These are phyloP conservation scores for Chlorella sp. DNA, from an alignment of 139 green algal species.

Conservation along the genomic window DNA sequence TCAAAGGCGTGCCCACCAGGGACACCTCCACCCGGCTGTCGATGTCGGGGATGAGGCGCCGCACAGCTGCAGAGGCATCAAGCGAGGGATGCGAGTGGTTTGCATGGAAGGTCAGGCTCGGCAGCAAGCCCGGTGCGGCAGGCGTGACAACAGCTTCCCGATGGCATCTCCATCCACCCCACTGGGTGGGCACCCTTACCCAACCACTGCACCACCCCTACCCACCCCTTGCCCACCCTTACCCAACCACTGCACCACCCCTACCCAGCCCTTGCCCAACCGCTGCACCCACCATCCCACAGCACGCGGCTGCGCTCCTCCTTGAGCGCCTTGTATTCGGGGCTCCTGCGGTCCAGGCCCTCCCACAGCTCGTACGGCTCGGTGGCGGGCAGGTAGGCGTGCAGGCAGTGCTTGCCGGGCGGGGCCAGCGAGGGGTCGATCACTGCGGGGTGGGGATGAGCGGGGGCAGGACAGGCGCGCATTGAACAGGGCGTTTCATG, in stretches of 20 bases:
- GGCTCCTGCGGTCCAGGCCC: conserved; percentile 55
- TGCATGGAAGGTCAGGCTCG: not conserved
- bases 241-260: not conserved
- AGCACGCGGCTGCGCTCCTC: conserved; percentile 78
- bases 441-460: conserved; percentile 37
- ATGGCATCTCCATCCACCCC: not conserved
- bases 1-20: conserved; percentile 93
- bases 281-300: conserved; percentile 28
- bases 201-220: not conserved
- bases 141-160: no score
- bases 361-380: conserved; percentile 95
- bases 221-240: not conserved
- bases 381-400: conserved; percentile 85
- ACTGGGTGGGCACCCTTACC: not conserved
- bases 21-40: conserved; percentile 73
- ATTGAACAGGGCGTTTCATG: no score
- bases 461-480: no score
- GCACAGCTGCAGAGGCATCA: not conserved
- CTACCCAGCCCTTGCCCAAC: not conserved
- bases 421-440: conserved; percentile 84
- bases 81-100: not conserved
- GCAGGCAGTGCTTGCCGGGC: conserved; percentile 86
- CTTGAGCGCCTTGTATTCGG: conserved; percentile 92
- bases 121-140: no score
- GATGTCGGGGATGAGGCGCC: conserved; percentile 83